Conservation (phyloP, 1,284 basidiomycete genomes). For the Butyriboletus pseudospeciosus region DNA sequence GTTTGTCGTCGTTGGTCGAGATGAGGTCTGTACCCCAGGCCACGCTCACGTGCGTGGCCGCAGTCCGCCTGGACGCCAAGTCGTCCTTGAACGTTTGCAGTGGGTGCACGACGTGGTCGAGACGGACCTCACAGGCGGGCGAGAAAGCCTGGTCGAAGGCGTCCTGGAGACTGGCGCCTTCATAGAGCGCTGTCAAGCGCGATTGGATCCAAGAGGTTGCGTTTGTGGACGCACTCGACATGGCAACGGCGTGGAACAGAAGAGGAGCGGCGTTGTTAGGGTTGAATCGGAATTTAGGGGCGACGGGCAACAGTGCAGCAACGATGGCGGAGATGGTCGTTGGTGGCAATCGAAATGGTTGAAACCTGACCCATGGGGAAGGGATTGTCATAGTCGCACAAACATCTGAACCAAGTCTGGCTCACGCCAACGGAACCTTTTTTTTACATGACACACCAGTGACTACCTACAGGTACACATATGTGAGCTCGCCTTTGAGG, state of each 20-base stretch:
- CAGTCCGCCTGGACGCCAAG: constrained; percentile 13
- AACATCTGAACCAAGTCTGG: too few relatives aligned
- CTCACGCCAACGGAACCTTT: too few relatives aligned
- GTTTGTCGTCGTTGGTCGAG: constrained; percentile 25
- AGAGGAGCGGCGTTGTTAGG: neutral
- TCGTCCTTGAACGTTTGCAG: constrained; percentile 32
- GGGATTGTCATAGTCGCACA: too few relatives aligned
- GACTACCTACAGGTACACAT: too few relatives aligned
- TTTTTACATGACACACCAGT: too few relatives aligned
- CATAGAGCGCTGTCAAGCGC: constrained; percentile 28
- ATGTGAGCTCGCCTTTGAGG: too few relatives aligned
- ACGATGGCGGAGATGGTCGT: neutral
- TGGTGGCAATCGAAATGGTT: neutral
- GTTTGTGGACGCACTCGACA: neutral
- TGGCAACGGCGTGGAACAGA: neutral
- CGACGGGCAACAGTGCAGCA: constrained; percentile 1
- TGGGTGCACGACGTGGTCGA: constrained; percentile 31
- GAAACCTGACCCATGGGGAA: neutral
- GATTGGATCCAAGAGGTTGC: constrained; percentile 26
- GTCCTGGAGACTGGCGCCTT: constrained; percentile 16
- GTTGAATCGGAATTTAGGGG: neutral
- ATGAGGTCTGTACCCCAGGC: constrained; percentile 36
- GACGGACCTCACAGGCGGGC: constrained; percentile 30
- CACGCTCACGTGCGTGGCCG: constrained; percentile 22
- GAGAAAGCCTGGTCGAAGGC: constrained; percentile 34